Conservation (phyloP, 2,329 filamentous ascomycete genomes). For the Fusarium irregulare region DNA sequence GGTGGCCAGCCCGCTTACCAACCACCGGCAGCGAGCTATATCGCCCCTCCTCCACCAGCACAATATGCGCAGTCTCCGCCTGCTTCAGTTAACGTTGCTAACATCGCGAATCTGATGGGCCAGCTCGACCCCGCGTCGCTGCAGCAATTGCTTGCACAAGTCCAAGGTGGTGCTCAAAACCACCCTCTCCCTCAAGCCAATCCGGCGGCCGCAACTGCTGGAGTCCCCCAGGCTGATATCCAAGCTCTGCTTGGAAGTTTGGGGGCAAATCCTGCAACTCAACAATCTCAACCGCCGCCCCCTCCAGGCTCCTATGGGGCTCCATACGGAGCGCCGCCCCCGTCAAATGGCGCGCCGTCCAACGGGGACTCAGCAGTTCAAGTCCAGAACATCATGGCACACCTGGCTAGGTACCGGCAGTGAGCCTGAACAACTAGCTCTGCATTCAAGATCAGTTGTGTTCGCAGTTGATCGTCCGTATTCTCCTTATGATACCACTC, state of each 20-base stretch:
- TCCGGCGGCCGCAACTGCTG: conserved; percentile 39
- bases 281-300: conserved; percentile 34
- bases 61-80: conserved; percentile 50
- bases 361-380: conserved; percentile 60
- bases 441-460: not conserved
- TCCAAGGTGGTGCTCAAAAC: conserved; percentile 52
- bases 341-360: conserved; percentile 44
- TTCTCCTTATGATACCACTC: conserved; percentile 31
- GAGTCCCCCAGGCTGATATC: conserved; percentile 56
- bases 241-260: conserved; percentile 59
- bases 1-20: conserved; percentile 46
- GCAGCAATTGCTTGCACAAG: conserved; percentile 74
- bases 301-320: conserved; percentile 43
- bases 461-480: conserved; percentile 11
- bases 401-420: conserved; percentile 73
- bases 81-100: conserved; percentile 53
- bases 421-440: conserved; percentile 41
- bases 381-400: conserved; percentile 80
- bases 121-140: conserved; percentile 75
- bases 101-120: conserved; percentile 73
- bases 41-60: conserved; percentile 42
- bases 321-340: conserved; percentile 48
- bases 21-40: conserved; percentile 47
- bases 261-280: conserved; percentile 42
- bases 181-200: conserved; percentile 28